Percentiles rank a stretch among this genome's conserved stretches.
Evolutionary conservation across 805 yeast genomes (phyloP).

Genomic region (Teunomyces atbi): DNA sequence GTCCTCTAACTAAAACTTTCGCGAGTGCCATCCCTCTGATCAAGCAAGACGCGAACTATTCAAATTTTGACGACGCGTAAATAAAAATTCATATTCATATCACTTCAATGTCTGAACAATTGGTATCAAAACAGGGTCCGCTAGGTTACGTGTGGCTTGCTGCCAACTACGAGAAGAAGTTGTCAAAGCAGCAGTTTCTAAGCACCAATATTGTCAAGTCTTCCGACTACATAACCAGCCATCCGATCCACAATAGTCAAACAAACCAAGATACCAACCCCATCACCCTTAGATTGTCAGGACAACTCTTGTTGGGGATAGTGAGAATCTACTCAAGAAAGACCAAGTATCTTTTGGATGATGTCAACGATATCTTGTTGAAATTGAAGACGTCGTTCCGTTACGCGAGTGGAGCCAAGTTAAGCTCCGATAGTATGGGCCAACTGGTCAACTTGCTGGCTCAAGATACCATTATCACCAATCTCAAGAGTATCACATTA

Average conservation of each 20-base stretch:
- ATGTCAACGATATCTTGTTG: conserved; percentile 72
- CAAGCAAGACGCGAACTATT: conserved; percentile 1
- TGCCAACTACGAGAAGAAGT: conserved; percentile 78
- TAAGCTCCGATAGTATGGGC: conserved; percentile 16
- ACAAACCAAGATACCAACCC: conserved; percentile 35
- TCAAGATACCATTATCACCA: conserved; percentile 58
- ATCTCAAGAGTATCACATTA: conserved; percentile 58
- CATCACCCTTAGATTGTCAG: conserved; percentile 76
- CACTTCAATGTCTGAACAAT: conserved; percentile 9
- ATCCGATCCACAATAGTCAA: conserved; percentile 45
- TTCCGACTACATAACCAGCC: conserved; percentile 43
- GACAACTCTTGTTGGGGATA: conserved; percentile 83
- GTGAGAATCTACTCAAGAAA: conserved; percentile 83
- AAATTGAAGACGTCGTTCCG: conserved; percentile 68
- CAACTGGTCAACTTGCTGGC: conserved; percentile 57
- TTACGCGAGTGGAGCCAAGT: conserved; percentile 33
- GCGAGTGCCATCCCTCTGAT: too few relatives aligned
- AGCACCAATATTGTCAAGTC: conserved; percentile 67
- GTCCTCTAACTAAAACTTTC: not conserved
- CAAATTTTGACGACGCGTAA: conserved; percentile 1
- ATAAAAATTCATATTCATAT: not conserved
- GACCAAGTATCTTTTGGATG: conserved; percentile 79
- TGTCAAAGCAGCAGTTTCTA: conserved; percentile 68
- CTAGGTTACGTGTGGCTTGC: conserved; percentile 92
- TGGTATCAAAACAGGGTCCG: conserved; percentile 70